Percentiles rank a stretch among this genome's conserved stretches.
These are phyloP conservation scores for Grammothele lineata DNA, from an alignment of 768 basidiomycete species.

Conservation along the genomic window DNA sequence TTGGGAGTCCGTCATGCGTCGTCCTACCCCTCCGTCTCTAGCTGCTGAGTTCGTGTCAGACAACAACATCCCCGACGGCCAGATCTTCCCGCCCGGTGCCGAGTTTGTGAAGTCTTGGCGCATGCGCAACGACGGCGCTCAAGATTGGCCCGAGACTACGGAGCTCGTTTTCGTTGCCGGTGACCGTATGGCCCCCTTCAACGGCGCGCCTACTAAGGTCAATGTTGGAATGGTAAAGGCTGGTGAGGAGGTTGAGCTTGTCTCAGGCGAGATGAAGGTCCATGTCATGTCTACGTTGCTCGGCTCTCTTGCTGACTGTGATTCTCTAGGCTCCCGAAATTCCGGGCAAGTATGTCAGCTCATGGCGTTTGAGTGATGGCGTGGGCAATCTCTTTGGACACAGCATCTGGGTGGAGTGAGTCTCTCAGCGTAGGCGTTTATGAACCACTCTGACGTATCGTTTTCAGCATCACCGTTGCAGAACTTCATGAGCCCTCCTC, in stretches of 20 bases:
- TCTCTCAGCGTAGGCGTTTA: conserved; percentile 3
- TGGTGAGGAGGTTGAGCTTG: conserved; percentile 59
- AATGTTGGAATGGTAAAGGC: conserved; percentile 53
- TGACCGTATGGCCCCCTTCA: conserved; percentile 45
- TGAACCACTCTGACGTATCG: background rate
- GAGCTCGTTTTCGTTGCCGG: conserved; percentile 71
- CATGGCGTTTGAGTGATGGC: conserved; percentile 68
- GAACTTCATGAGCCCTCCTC: conserved; percentile 37
- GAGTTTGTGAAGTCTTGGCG: conserved; percentile 86
- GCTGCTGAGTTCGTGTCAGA: conserved; percentile 60
- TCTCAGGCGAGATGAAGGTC: conserved; percentile 74
- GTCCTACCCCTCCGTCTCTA: conserved; percentile 25
- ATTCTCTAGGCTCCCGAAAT: conserved; percentile 63
- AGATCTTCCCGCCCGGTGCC: conserved; percentile 75
- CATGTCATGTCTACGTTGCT: conserved; percentile 10
- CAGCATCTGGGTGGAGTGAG: conserved; percentile 78
- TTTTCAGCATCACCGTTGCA: conserved; percentile 62
- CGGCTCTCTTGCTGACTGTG: background rate
- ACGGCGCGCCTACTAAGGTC: conserved; percentile 28
- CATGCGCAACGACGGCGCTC: conserved; percentile 59
- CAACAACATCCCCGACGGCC: conserved; percentile 70
- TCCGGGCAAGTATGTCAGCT: conserved; percentile 69
- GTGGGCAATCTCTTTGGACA: conserved; percentile 61
- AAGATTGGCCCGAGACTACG: conserved; percentile 66
- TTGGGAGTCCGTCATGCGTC: too few species aligned